Percentiles rank a stretch among this genome's conserved stretches.
Evolutionary conservation across 2,329 filamentous ascomycete species (phyloP).

Genomic region (Ceratocystis papillata): DNA sequence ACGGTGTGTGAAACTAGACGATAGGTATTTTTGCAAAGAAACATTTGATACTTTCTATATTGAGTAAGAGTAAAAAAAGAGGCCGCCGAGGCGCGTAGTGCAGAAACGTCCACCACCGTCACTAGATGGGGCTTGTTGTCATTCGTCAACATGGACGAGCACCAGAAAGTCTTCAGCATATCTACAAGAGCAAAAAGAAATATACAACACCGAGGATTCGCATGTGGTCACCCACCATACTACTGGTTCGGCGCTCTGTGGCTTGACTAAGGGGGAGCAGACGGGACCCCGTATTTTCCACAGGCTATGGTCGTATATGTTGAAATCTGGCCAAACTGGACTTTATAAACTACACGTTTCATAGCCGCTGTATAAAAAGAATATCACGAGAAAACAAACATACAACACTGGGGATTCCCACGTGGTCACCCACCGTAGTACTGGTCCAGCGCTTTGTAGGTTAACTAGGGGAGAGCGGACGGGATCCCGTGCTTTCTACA

Average conservation of each 20-base stretch:
- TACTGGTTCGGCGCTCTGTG: constrained; percentile 9
- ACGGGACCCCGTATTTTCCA: constrained; percentile 2
- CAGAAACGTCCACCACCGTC: not conserved
- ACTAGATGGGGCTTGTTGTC: too few relatives aligned
- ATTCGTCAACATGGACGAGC: too few relatives aligned
- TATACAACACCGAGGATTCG: constrained; percentile 5
- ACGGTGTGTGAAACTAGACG: too few relatives aligned
- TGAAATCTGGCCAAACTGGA: not conserved
- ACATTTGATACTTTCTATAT: too few relatives aligned
- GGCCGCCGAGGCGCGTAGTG: not conserved
- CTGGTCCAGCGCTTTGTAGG: too few relatives aligned
- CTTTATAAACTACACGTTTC: not conserved
- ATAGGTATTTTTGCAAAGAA: too few relatives aligned
- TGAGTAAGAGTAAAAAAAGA: not conserved
- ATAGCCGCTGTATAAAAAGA: not conserved
- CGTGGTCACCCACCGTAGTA: too few relatives aligned
- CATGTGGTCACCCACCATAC: constrained; percentile 15
- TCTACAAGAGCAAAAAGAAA: not conserved
- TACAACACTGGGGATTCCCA: not conserved
- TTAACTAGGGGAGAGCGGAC: too few relatives aligned
- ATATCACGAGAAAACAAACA: not conserved
- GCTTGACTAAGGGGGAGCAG: constrained; percentile 16
- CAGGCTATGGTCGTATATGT: constrained; percentile 12
- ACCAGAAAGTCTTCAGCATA: not conserved
- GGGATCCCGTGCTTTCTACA: too few relatives aligned